Evolutionary conservation across 208 protist genomes (phyloP).

Genomic region (Crithidia mellificae): DNA sequence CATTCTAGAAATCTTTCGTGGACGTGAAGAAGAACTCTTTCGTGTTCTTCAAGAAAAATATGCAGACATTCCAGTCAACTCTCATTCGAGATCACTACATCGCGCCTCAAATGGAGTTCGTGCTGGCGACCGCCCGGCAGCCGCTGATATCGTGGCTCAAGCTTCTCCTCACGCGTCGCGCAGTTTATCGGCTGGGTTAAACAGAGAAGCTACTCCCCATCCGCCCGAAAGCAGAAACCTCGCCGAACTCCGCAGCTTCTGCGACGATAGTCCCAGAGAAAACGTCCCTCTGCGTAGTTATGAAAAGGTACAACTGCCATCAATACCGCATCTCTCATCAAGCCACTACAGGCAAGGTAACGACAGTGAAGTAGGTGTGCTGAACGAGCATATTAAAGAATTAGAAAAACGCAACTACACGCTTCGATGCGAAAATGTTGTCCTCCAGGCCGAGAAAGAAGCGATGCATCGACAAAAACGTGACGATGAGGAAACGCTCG

Average conservation of each 20-base stretch:
- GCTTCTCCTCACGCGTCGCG: background rate
- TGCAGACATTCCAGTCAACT: background rate
- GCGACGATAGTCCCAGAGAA: background rate
- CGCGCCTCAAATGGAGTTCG: background rate
- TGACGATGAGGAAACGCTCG: slow-evolving; percentile 21
- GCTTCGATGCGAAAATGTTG: slow-evolving; percentile 18
- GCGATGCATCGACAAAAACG: slow-evolving; percentile 10
- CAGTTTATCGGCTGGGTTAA: background rate
- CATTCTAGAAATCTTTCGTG: slow-evolving; percentile 32
- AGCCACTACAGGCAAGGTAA: background rate
- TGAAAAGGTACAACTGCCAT: background rate
- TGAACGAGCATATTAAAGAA: background rate
- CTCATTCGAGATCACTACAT: background rate
- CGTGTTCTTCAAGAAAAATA: slow-evolving; percentile 31
- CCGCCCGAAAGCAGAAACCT: background rate
- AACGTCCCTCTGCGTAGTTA: background rate
- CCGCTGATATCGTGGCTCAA: background rate
- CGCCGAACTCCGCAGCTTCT: background rate
- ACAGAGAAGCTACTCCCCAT: background rate
- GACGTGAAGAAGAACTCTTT: slow-evolving; percentile 29
- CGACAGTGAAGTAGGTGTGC: background rate
- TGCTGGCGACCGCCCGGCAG: too few relatives aligned
- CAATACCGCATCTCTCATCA: background rate
- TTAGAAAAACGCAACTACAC: background rate
- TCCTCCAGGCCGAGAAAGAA: slow-evolving; percentile 26